Evolutionary conservation across 768 basidiomycete genomes (phyloP), one percentile per base, ranked within the genome.

Genomic region (Lactarius psammicola): DNA sequence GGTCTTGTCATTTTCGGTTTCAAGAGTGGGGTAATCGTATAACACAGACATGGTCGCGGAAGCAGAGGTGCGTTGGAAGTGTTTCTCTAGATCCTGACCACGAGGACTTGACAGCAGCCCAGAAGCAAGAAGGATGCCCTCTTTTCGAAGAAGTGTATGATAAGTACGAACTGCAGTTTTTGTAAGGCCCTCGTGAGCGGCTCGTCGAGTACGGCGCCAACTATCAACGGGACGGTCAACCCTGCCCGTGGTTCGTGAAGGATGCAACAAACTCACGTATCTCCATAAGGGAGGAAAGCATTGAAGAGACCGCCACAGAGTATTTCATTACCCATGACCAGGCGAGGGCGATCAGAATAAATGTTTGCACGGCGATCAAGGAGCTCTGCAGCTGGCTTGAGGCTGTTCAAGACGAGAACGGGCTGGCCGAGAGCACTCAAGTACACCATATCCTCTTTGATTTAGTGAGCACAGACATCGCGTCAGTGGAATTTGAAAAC

Each of bases 321-420:
- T 54, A 76, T 67, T 34, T 79, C 75, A 17, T 66, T 65, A 6
- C 66, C 72, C 20, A 77, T 72, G 28, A 77, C 74, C 9, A 71
- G 57, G 30, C 64, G 60, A 11, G 75, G 74, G 9, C 76, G 64
- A 38, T 65, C 62, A 7, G 74, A 74, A 62, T 73, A 76, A 58
- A n/a, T n/a, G n/a, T n/a, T n/a, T n/a, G n/a, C n/a, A n/a, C n/a
- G n/a, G n/a, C n/a, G n/a, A n/a, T n/a, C 78, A 20, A 80, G 71
- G 8, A 82, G 71, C 10, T 82, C 81, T 7, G 60, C 56, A 4
- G 73, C 76, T 18, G 72, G 69, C 44, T 71, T 71, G 42, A 71
- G 70, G 26, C 69, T 71, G 67, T 77, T 79, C 13, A 77, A 66
- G 9, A 78, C 69, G 34, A 78, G 51, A 18, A 75, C n/a, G 10